phyloP scores from a whole-genome alignment of 208 protist genomes.

The Porcisia hertigi region DNA sequence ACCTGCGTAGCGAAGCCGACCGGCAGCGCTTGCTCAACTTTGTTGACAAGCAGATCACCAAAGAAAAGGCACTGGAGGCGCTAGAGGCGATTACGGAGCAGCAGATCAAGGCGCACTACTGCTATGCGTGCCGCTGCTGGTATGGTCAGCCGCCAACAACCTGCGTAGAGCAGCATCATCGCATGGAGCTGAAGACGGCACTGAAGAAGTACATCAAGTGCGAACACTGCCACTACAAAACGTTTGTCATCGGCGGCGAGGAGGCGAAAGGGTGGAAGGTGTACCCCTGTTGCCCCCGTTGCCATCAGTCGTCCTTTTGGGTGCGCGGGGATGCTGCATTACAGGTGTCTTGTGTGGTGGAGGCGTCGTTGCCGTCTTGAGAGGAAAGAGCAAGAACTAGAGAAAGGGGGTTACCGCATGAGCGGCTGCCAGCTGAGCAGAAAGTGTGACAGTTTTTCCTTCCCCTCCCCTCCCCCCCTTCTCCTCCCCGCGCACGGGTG shows the following conservation, averaged over 20 bases:
- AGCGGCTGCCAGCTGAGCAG: background rate
- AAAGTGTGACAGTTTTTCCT: background rate
- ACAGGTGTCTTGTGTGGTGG: slow-evolving; percentile 18
- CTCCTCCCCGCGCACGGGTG: too few relatives aligned
- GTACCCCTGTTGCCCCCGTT: slow-evolving; percentile 73
- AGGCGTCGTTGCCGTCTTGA: slow-evolving; percentile 15
- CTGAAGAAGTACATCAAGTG: slow-evolving; percentile 74
- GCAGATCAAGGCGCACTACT: slow-evolving; percentile 57
- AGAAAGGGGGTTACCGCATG: too few relatives aligned
- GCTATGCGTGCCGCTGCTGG: slow-evolving; percentile 65
- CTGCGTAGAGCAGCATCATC: slow-evolving; percentile 59
- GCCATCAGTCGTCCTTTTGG: slow-evolving; percentile 52
- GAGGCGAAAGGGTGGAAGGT: slow-evolving; percentile 51
- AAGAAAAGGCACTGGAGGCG: slow-evolving; percentile 59
- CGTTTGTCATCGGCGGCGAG: slow-evolving; percentile 62
- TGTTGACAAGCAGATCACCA: slow-evolving; percentile 50
- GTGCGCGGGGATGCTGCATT: slow-evolving; percentile 61
- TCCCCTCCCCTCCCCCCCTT: background rate
- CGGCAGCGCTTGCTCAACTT: slow-evolving; percentile 40
- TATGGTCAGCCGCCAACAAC: slow-evolving; percentile 49
- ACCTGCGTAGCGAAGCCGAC: slow-evolving; percentile 45
- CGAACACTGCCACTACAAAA: slow-evolving; percentile 77
- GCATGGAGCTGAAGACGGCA: slow-evolving; percentile 43
- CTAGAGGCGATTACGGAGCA: slow-evolving; percentile 61
- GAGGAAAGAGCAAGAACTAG: background rate